Conservation (phyloP, 2,329 filamentous ascomycete genomes). For the Arthrobotrys entomopaga region DNA sequence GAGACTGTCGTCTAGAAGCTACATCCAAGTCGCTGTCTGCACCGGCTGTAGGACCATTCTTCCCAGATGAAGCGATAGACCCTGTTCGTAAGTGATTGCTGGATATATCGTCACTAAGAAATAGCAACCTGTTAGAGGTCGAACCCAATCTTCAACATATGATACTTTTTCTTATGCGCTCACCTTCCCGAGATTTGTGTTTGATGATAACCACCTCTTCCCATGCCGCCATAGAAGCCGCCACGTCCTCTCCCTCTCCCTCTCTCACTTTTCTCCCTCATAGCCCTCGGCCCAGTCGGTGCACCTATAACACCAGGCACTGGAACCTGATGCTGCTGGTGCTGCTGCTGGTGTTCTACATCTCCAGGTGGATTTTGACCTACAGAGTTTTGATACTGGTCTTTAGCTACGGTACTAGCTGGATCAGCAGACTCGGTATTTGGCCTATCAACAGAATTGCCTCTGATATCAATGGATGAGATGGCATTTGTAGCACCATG, state of each 20-base stretch:
- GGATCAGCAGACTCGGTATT: constrained; percentile 37
- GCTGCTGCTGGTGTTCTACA: constrained; percentile 55
- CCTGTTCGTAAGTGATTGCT: constrained; percentile 38
- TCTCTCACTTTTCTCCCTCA: constrained; percentile 75
- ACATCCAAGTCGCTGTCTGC: constrained; percentile 45
- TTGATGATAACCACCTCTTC: constrained; percentile 56
- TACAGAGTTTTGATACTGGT: constrained; percentile 58
- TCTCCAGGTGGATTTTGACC: constrained; percentile 57
- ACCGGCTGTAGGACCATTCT: constrained; percentile 26
- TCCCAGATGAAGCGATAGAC: constrained; percentile 46
- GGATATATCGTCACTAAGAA: constrained; percentile 36
- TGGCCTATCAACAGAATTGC: constrained; percentile 32
- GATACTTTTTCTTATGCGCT: neutral
- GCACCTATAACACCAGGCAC: constrained; percentile 75
- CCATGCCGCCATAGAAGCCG: constrained; percentile 49
- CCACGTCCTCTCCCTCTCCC: constrained; percentile 50
- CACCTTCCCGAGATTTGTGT: constrained; percentile 50
- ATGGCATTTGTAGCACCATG: constrained; percentile 55
- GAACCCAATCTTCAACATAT: neutral
- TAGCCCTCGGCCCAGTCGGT: constrained; percentile 91
- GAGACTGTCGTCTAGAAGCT: constrained; percentile 44
- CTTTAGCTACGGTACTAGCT: constrained; percentile 56
- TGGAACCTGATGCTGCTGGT: constrained; percentile 62
- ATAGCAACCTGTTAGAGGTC: constrained; percentile 7
- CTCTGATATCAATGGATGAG: constrained; percentile 52